Percentiles rank a stretch among this genome's conserved stretches.
These are phyloP conservation scores for Colletotrichum sp. DNA, from an alignment of 2,329 filamentous ascomycete species.

Conservation along the genomic window DNA sequence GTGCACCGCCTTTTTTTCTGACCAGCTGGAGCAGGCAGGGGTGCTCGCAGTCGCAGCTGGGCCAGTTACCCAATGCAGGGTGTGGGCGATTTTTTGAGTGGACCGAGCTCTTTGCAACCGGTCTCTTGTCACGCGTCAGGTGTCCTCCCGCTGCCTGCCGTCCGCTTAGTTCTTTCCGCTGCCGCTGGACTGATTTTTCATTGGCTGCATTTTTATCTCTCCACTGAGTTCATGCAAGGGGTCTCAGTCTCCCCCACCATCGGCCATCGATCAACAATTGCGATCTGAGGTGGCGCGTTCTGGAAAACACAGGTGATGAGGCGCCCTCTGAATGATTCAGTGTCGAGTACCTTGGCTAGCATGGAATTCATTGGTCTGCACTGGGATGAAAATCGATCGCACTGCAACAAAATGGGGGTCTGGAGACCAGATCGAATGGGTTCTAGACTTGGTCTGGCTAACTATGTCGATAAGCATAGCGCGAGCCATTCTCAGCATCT, in stretches of 20 bases:
- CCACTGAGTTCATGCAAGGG: conserved; percentile 6
- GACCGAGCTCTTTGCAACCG: background rate
- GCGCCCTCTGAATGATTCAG: background rate
- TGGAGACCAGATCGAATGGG: background rate
- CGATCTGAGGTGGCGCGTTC: background rate
- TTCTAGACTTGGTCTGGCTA: background rate
- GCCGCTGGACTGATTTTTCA: conserved; percentile 5
- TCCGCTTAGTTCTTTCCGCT: background rate
- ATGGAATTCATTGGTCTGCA: background rate
- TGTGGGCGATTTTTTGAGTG: background rate
- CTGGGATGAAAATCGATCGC: background rate
- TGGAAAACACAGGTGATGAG: background rate
- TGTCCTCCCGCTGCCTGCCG: background rate
- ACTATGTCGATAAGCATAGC: background rate
- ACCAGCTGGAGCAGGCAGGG: background rate
- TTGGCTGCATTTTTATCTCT: background rate
- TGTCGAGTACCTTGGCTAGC: background rate
- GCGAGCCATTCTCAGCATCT: background rate
- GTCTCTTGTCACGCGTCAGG: conserved; percentile 5
- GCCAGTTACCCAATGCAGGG: background rate
- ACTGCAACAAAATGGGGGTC: background rate
- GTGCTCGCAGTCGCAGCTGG: background rate
- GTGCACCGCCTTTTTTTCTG: conserved; percentile 7
- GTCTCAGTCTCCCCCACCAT: background rate
- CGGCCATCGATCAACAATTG: background rate